Evolutionary conservation across 2,329 filamentous ascomycete species (phyloP).

Genomic region (Coniella vitis): DNA sequence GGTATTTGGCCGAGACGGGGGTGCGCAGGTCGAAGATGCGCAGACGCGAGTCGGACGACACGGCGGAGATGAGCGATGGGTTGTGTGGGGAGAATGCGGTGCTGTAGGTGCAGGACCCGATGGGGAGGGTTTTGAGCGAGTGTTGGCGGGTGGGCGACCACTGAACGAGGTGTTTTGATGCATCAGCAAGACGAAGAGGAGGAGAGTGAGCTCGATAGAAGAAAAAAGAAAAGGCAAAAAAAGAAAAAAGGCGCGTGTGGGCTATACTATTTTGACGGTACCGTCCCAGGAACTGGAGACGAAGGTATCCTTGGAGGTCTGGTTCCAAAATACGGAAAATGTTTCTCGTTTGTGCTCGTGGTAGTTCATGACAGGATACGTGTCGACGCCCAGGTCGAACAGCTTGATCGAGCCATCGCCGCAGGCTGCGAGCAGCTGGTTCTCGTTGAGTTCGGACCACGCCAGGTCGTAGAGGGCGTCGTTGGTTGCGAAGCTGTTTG

Average conservation of each 20-base stretch:
- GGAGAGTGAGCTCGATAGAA: not conserved
- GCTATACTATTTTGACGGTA: constrained; percentile 73
- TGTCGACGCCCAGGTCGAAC: constrained; percentile 73
- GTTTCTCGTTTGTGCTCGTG: constrained; percentile 90
- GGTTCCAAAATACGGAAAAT: constrained; percentile 88
- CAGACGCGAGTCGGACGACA: constrained; percentile 81
- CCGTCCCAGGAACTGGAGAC: constrained; percentile 93
- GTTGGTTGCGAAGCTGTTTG: constrained; percentile 81
- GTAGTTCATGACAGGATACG: constrained; percentile 88
- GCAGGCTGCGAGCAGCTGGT: constrained; percentile 81
- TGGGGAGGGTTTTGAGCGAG: constrained; percentile 78
- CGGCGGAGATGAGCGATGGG: constrained; percentile 77
- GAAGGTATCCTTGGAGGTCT: constrained; percentile 85
- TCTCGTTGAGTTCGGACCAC: constrained; percentile 96
- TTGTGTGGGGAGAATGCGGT: constrained; percentile 86
- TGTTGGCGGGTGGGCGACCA: constrained; percentile 76
- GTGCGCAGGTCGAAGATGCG: constrained; percentile 89
- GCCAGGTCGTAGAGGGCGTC: constrained; percentile 91
- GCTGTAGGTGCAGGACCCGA: constrained; percentile 90
- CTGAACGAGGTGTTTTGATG: constrained; percentile 28
- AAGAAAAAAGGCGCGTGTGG: not conserved
- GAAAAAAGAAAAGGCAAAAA: not conserved
- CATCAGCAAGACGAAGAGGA: not conserved
- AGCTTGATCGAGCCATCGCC: constrained; percentile 94
- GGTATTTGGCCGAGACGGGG: constrained; percentile 78